phyloP scores from a whole-genome alignment of 2,329 filamentous ascomycete species.

The Ceratocystis diversiconidia region DNA sequence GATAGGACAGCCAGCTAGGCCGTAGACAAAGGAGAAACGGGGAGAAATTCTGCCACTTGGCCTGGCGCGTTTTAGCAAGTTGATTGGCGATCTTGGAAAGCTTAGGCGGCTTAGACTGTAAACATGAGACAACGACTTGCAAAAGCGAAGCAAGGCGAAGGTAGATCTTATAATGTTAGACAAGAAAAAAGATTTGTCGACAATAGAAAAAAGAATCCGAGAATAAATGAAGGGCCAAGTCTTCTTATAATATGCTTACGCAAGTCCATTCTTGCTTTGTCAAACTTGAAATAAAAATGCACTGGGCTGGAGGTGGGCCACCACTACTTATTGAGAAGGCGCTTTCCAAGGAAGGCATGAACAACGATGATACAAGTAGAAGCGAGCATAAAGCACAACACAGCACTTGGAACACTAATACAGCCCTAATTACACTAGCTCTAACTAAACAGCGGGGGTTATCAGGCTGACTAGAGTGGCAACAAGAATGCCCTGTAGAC shows the following conservation, averaged over 20 bases:
- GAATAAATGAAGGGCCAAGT: background rate
- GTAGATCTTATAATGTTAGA: background rate
- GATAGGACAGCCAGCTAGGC: no score
- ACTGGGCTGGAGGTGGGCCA: background rate
- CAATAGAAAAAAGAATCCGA: slow-evolving; percentile 5
- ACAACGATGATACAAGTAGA: background rate
- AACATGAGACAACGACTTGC: slow-evolving; percentile 1
- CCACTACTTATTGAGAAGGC: background rate
- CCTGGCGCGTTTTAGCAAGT: background rate
- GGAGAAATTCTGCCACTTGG: background rate
- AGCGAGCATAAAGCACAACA: background rate
- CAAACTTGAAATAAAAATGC: background rate
- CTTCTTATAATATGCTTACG: no score
- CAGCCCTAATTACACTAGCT: no score
- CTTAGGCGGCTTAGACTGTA: slow-evolving; percentile 1
- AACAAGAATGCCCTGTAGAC: background rate
- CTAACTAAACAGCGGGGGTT: background rate
- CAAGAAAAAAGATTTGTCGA: background rate
- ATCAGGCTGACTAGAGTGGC: background rate
- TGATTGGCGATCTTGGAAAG: background rate
- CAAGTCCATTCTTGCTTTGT: no score
- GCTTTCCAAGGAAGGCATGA: background rate
- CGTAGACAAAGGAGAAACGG: background rate
- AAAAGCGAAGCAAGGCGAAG: background rate
- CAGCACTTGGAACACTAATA: no score